Base-by-base conservation (phyloP, 768 basidiomycete species). In the Lyophyllum decastes region DNA sequence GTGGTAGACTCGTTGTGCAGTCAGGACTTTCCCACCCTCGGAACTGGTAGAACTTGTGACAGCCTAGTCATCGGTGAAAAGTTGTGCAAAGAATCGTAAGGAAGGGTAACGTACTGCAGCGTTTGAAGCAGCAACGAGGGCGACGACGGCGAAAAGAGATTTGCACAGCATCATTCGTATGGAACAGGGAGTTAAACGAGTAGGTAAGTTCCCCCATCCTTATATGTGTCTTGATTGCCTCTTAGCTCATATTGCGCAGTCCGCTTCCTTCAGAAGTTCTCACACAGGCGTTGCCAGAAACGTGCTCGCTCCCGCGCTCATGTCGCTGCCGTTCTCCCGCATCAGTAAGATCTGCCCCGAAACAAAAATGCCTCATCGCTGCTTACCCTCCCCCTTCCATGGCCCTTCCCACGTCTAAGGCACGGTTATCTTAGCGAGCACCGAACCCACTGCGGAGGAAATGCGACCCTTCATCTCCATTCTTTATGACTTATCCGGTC, bases 1-100 rank as follows among this genome's bases (percentile, higher is more conserved):
- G 49, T 67, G 67, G 46, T 46, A 49, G 17, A 68, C 54, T 48
- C 57, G 51, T 30, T 60, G 52, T 16, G 59, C 69, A 11, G 63
- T 64, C 33, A 67, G 40, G 24, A 68, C 61, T 26, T 3, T 41
- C 17, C n/a, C n/a, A 1, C 17, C 40, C 10, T 19, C 17, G n/a
- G 40, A 16, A 30, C 5, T 4, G 10, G 4, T 4, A 30, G 30
- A 10, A 30, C 30, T 30, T 4, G 30, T 30, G n/a, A 41, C 40
- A 41, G 40, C 16, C 40, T 41, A 19, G 4, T 5, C 5, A 19
- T n/a, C n/a, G 40, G n/a, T 41, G 5, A 41, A 10, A 5, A 19
- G 16, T 10, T 4, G n/a, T 19, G 7, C n/a, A 5, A 19, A 2
- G 40, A 10, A 10, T 41, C 40, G 4, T 2, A 41, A 16, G 19